Percentiles rank a stretch among this genome's conserved stretches.
These are phyloP conservation scores for Daldinia sp. DNA, from an alignment of 2,329 filamentous ascomycete species.

Conservation along the genomic window DNA sequence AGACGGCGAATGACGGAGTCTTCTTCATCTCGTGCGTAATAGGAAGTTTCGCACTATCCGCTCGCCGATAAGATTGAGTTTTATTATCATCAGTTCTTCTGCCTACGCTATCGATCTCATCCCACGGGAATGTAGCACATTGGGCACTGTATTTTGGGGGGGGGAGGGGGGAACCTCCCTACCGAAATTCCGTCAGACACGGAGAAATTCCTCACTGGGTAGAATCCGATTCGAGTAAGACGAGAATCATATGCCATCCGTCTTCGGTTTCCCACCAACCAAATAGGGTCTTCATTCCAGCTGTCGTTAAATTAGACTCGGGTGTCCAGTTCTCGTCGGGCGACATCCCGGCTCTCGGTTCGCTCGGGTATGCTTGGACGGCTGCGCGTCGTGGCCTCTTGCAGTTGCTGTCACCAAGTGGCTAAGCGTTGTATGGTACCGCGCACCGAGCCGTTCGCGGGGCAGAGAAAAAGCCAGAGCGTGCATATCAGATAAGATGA, in stretches of 20 bases:
- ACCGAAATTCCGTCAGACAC: conserved; percentile 5
- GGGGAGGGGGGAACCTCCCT: conserved; percentile 9
- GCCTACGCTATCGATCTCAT: neutral
- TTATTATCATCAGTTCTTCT: conserved; percentile 19
- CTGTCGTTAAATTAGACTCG: conserved; percentile 47
- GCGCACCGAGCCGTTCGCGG: conserved; percentile 23
- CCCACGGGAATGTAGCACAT: conserved; percentile 17
- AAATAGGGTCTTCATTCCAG: conserved; percentile 6
- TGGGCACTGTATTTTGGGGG: conserved; percentile 10
- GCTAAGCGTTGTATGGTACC: conserved; percentile 20
- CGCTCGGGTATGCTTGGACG: conserved; percentile 23
- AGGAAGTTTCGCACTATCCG: conserved; percentile 17
- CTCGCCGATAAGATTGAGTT: conserved; percentile 11
- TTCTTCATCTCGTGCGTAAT: conserved; percentile 10
- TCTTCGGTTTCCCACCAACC: conserved; percentile 29
- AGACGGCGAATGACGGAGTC: conserved; percentile 29
- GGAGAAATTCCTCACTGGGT: conserved; percentile 25
- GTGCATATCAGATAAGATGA: conserved; percentile 24
- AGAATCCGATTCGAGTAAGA: conserved; percentile 26
- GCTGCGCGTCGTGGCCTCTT: conserved; percentile 31
- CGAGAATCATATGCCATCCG: conserved; percentile 14
- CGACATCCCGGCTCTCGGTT: conserved; percentile 41
- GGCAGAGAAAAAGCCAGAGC: conserved; percentile 5
- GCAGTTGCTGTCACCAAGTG: conserved; percentile 31
- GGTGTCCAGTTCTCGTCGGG: conserved; percentile 40